Evolutionary conservation across 768 basidiomycete species (phyloP), one percentile per base, ranked within the genome.

Genomic region (Tricholoma sp.): DNA sequence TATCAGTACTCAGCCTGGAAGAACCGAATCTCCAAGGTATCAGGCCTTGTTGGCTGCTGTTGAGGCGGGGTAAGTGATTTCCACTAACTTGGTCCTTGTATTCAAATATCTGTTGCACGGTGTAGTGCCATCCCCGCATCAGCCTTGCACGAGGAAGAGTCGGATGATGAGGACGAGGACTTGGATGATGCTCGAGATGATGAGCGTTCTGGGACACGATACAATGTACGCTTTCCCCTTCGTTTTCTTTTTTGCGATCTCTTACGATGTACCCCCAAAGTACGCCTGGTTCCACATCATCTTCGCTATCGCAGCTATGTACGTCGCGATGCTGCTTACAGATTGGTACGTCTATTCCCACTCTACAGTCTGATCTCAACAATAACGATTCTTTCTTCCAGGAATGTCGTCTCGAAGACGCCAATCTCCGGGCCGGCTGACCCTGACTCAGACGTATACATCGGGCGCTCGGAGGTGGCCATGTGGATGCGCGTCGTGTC

Each of bases 401-500:
- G 89, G 88, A 91, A 92, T 62, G 78, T 91, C 45, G 83, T 90
- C 21, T 84, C 83, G 57, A 83, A 82, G 62, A 70, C 74, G 47
- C 82, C 75, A 27, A 71, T 79, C 12, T 70, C 69, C 37, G 76
- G 76, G 7, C 70, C 77, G 45, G 68, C 67, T 0, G 79, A 84
- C 59, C 79, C 83, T n/a, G 78, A 83, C 55, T 75, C 82, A 43
- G 84, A 89, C 59, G 87, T 98, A 37, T 91, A 93, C 70, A 98
- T 98, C 50, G 97, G 97, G 16, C 85, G 94, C 35, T 95, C 93
- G 4, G 91, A 94, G 69, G 88, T 90, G 8, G 94, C 97, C 3
- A 98, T 99, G 96, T 99, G 97, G 97, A 98, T 98, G 92, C 79
- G 97, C 4, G 83, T 98, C 31, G 90, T 98, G 47, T 94, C 92